Base-by-base conservation (phyloP, 257 asterid genomes). In the Marsdenia floribunda region DNA sequence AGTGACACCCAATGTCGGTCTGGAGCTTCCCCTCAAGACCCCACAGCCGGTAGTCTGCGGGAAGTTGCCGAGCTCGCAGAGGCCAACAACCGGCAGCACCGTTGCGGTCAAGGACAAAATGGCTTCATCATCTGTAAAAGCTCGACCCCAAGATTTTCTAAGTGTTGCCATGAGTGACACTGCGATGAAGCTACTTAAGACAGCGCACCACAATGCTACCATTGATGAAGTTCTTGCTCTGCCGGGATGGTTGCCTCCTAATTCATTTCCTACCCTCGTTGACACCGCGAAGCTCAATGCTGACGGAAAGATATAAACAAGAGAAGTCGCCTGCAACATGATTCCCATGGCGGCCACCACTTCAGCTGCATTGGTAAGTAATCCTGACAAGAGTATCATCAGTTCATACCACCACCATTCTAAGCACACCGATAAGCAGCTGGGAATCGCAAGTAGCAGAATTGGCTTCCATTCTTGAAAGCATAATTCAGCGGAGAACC, bases 1-100 rank as follows among this genome's bases (percentile, higher is more conserved):
- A 29, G 60, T 64, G 9, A 77, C 91, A 3, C 87, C 92, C 3
- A 86, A 50, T 21, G 66, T 68, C 3, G 92, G 96, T 83, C 93
- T 79, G 0, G 93, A 89, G 29, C 88, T 86, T 59, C 96, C 97
- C 81, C 92, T 82, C 69, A 89, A 79, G 60, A 83, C 88, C 80
- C 97, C 97, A 60, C 96, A 87, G 3, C 90, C 86, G 7, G 92
- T 77, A 15, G 97, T 90, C 73, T 88, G 97, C 15, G 90, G 91
- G 76, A 87, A 87, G 88, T 88, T 88, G 1, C 95, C 95, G 47
- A 91, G 83, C 83, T 91, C 97, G 55, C 96, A 88, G 59, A 90
- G 85, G 46, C 90, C 95, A 73, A 88, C 85, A 67, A 88, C 85
- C 64, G 94, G 90, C 87, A 90, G 79, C 1, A 84, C 73, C 33